phyloP scores from a whole-genome alignment of 441 rosid genomes.

The Melastoma candidum region DNA sequence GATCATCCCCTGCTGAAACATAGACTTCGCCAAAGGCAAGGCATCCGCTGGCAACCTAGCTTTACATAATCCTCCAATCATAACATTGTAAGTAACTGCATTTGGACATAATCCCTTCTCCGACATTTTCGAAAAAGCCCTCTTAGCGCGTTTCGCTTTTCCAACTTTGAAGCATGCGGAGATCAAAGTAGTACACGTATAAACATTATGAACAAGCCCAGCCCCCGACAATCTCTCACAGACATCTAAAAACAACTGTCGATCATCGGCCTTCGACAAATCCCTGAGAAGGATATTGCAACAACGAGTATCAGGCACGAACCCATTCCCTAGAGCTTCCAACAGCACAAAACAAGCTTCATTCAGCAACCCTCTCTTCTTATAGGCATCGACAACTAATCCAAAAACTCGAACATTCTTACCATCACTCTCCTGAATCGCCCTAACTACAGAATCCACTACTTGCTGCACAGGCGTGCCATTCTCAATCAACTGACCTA shows the following conservation, averaged over 20 bases:
- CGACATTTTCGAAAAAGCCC: slow-evolving; percentile 41
- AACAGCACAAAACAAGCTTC: slow-evolving; percentile 46
- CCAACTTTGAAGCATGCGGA: slow-evolving; percentile 52
- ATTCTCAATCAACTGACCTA: slow-evolving; percentile 35
- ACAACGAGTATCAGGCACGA: slow-evolving; percentile 32
- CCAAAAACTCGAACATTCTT: slow-evolving; percentile 27
- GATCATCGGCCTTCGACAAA: slow-evolving; percentile 36
- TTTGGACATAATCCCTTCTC: slow-evolving; percentile 38
- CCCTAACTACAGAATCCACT: slow-evolving; percentile 35
- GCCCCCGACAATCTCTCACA: slow-evolving; percentile 40
- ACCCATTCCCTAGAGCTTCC: slow-evolving; percentile 25
- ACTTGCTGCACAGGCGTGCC: slow-evolving; percentile 32
- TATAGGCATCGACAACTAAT: slow-evolving; percentile 46
- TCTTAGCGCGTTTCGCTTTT: slow-evolving; percentile 33
- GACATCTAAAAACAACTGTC: slow-evolving; percentile 45
- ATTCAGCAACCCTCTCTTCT: slow-evolving; percentile 29
- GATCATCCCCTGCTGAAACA: slow-evolving; percentile 41
- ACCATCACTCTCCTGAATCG: slow-evolving; percentile 25
- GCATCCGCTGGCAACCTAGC: slow-evolving; percentile 49
- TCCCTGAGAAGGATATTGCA: slow-evolving; percentile 54
- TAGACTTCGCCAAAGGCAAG: slow-evolving; percentile 29
- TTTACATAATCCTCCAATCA: slow-evolving; percentile 47
- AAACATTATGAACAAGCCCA: slow-evolving; percentile 38
- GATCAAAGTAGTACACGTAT: slow-evolving; percentile 39
- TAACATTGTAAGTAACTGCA: slow-evolving; percentile 40